These are phyloP conservation scores for Rhodocollybia butyracea DNA, from an alignment of 768 basidiomycete species.

Conservation along the genomic window DNA sequence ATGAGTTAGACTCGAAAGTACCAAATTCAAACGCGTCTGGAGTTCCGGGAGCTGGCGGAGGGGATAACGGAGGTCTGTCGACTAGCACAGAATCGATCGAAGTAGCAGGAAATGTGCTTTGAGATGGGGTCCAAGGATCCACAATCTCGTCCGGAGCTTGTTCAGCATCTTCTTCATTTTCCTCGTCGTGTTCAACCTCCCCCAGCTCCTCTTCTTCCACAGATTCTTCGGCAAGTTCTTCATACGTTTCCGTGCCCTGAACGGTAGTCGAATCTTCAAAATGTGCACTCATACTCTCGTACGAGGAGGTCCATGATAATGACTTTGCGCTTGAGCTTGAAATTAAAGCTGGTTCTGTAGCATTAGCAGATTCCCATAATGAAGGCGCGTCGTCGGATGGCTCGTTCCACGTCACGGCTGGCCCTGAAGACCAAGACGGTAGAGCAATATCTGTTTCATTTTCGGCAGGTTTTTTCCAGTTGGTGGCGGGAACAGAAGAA, in stretches of 20 bases:
- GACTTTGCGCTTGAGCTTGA: neutral
- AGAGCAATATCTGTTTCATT: constrained; percentile 54
- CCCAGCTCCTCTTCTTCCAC: neutral
- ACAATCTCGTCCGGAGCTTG: neutral
- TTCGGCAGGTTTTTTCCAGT: constrained; percentile 23
- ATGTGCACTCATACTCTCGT: constrained; percentile 11
- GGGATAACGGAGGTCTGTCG: neutral
- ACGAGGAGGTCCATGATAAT: constrained; percentile 10
- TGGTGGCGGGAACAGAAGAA: constrained; percentile 8
- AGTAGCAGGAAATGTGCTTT: constrained; percentile 8
- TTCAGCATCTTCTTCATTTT: neutral
- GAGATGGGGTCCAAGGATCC: constrained; percentile 10
- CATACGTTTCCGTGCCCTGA: neutral
- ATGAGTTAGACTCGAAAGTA: constrained; percentile 51
- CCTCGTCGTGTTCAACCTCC: neutral
- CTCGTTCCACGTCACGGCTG: constrained; percentile 44
- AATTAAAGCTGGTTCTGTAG: neutral
- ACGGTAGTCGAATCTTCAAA: neutral
- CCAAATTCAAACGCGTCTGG: constrained; percentile 49
- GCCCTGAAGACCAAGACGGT: constrained; percentile 54
- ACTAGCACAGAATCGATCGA: neutral
- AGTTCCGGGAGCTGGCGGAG: constrained; percentile 28
- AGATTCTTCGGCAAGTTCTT: neutral
- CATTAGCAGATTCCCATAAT: constrained; percentile 33
- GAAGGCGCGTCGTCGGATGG: constrained; percentile 35